Percentiles rank a stretch among this genome's conserved stretches.
phyloP scores from a whole-genome alignment of 805 yeast species.

The Ogataea allantospora region DNA sequence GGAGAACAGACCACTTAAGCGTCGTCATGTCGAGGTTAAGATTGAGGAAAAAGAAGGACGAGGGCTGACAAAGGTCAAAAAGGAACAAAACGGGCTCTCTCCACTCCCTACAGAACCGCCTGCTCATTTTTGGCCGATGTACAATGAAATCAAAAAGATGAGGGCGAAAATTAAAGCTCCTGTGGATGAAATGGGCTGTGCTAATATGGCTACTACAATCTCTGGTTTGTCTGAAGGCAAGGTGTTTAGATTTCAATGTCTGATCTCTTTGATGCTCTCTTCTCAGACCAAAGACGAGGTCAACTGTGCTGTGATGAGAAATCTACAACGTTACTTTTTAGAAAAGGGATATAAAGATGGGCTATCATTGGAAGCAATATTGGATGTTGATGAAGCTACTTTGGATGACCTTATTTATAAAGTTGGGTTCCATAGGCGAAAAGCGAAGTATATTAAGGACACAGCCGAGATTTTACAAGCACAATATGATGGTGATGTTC shows the following conservation, averaged over 20 bases:
- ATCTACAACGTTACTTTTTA: conserved; percentile 49
- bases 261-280: conserved; percentile 81
- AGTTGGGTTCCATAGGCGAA: conserved; percentile 85
- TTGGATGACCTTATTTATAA: conserved; percentile 67
- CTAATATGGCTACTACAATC: conserved; percentile 48
- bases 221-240: conserved; percentile 38
- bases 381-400: conserved; percentile 48
- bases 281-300: conserved; percentile 91
- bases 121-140: conserved; percentile 50
- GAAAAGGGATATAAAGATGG: conserved; percentile 46
- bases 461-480: conserved; percentile 54
- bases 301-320: conserved; percentile 68
- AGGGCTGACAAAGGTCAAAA: background rate
- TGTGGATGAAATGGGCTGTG: conserved; percentile 88
- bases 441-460: conserved; percentile 66
- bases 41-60: background rate
- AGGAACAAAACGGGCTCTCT: background rate
- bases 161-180: conserved; percentile 69
- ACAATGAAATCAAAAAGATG: conserved; percentile 63
- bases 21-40: conserved; percentile 1
- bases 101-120: conserved; percentile 25
- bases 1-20: background rate
- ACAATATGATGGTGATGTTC: conserved; percentile 65
- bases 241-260: conserved; percentile 63
- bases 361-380: conserved; percentile 53